Base-by-base conservation (phyloP, 768 basidiomycete species). In the Calocybe gangraenosa region DNA sequence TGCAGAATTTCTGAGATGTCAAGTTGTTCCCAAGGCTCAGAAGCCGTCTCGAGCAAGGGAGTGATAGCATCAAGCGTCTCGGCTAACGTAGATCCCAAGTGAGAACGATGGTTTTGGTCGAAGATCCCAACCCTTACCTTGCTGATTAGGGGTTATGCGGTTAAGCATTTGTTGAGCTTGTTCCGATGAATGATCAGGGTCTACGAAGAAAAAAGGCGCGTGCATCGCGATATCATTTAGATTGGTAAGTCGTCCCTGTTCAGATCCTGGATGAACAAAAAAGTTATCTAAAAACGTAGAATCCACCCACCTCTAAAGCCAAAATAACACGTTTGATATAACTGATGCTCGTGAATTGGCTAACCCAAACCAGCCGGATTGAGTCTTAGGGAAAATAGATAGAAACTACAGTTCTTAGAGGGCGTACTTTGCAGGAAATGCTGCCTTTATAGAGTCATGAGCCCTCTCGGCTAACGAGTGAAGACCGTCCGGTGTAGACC, bases 171-270 rank as follows among this genome's bases (percentile, higher is more conserved):
- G 62, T 40, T 63, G 57, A 0, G 88, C 82, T 44, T 83, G 79
- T 0, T 74, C 61, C 1, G 76, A 70, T 0, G 64, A 40, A 44
- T 80, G 74, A 41, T 86, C 68, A 0, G 90, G 90, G 3, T 80
- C 76, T 14, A 77, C 61, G 61, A 96, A 97, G 64, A 95, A 80
- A 62, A 84, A 95, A 0, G 85, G 79, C 0, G 80, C 84, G 18
- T 82, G 68, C 1, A 59, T 54, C 0, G 86, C 77, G 30, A 96
- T 72, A 51, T 95, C 92, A 31, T 74, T 70, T 15, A 95, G 58
- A 42, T 81, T 90, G 6, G 71, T 74, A 14, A 87, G 62, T 13
- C 91, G 82, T 39, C 83, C 81, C 84, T 91, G 47, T 28, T 28
- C 25, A 5, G 5, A 5, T 28, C 11, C 25, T 28, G 5, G 25